These are phyloP conservation scores for Debaryomyces nepalensis DNA, from an alignment of 1,139 yeast species.

Conservation along the genomic window DNA sequence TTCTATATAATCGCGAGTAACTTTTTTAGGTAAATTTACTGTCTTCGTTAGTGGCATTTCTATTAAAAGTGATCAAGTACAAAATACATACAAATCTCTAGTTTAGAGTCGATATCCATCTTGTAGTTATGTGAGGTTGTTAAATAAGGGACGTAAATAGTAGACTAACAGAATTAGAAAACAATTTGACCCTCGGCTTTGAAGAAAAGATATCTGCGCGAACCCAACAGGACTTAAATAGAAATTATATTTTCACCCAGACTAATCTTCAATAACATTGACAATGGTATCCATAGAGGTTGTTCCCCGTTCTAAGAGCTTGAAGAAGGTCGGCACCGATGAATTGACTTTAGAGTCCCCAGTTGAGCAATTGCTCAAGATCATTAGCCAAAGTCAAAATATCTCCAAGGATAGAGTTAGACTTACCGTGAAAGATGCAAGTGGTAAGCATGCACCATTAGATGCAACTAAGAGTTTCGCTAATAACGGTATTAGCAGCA, in stretches of 20 bases:
- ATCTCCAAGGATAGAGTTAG: constrained; percentile 46
- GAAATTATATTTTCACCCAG: constrained; percentile 1
- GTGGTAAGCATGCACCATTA: constrained; percentile 40
- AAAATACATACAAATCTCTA: constrained; percentile 13
- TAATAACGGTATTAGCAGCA: constrained; percentile 35
- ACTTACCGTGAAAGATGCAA: constrained; percentile 36
- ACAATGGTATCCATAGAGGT: constrained; percentile 46
- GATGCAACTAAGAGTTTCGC: constrained; percentile 34
- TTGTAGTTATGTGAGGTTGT: neutral
- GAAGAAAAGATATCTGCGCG: constrained; percentile 1
- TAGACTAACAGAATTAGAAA: neutral
- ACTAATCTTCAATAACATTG: neutral
- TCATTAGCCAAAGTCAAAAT: constrained; percentile 50
- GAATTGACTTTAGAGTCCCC: constrained; percentile 36
- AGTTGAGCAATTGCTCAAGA: constrained; percentile 37
- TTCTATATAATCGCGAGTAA: constrained; percentile 15
- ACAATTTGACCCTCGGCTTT: too few relatives aligned
- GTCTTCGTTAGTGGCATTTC: constrained; percentile 12
- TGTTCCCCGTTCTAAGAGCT: constrained; percentile 55
- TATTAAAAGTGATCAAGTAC: neutral
- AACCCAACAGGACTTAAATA: constrained; percentile 1
- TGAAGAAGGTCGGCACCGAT: constrained; percentile 46
- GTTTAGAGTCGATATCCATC: constrained; percentile 11
- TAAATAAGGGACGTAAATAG: neutral
- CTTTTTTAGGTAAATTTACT: constrained; percentile 17